Percentiles rank a stretch among this genome's conserved stretches.
These are phyloP conservation scores for Rhizophora apiculata DNA, from an alignment of 345 rosid genomes.

Conservation along the genomic window DNA sequence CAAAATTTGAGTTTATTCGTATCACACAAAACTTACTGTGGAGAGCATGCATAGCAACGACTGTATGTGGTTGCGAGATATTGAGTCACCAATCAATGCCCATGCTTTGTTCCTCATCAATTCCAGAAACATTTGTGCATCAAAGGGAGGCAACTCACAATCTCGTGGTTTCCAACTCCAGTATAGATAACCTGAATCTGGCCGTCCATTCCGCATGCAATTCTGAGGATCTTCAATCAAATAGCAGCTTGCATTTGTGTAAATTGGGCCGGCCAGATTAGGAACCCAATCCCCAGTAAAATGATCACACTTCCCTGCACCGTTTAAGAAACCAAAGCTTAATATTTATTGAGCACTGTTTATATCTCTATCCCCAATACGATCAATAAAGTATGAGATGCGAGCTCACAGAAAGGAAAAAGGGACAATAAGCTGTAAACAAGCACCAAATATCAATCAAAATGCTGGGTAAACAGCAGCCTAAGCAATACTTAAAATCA, in stretches of 20 bases:
- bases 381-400: background rate
- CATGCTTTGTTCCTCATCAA: constrained; percentile 74
- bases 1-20: constrained; percentile 10
- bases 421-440: background rate
- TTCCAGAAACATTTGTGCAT: constrained; percentile 57
- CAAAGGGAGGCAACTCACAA: constrained; percentile 68
- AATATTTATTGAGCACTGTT: background rate
- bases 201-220: constrained; percentile 85
- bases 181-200: constrained; percentile 68
- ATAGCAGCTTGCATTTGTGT: constrained; percentile 60
- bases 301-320: constrained; percentile 64
- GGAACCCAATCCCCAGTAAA: constrained; percentile 83
- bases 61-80: constrained; percentile 88
- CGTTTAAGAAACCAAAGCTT: constrained; percentile 24
- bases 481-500: background rate
- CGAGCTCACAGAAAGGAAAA: background rate
- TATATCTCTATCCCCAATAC: background rate
- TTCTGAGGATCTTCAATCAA: constrained; percentile 80
- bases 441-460: background rate
- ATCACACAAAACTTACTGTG: constrained; percentile 35
- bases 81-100: constrained; percentile 91
- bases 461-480: background rate
- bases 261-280: constrained; percentile 63
- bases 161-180: constrained; percentile 88
- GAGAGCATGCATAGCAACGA: constrained; percentile 88